Evolutionary conservation across 768 basidiomycete genomes (phyloP).

Genomic region (Amanita polypyramis): DNA sequence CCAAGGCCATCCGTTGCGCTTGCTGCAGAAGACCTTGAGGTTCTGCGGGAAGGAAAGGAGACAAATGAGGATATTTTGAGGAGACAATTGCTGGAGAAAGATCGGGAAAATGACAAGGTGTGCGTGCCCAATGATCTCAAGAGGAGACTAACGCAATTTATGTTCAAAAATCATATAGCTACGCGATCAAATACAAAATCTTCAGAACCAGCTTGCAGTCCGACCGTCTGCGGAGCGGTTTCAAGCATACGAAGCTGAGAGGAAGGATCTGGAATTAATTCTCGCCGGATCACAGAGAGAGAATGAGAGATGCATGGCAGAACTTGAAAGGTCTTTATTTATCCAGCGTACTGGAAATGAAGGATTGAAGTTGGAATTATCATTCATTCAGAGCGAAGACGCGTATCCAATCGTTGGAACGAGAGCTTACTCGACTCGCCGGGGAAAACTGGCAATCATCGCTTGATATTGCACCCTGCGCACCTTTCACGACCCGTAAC

Average conservation of each 20-base stretch:
- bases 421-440: conserved; percentile 55
- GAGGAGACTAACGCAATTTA: too few species aligned
- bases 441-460: conserved; percentile 68
- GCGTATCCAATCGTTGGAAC: conserved; percentile 72
- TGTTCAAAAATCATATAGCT: too few species aligned
- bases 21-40: conserved; percentile 46
- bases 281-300: conserved; percentile 76
- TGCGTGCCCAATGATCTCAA: too few species aligned
- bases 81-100: conserved; percentile 54
- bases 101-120: conserved; percentile 64
- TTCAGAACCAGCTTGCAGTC: conserved; percentile 56
- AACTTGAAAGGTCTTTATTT: conserved; percentile 46
- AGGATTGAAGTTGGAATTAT: background rate
- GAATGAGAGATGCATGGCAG: conserved; percentile 78
- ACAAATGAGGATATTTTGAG: conserved; percentile 51
- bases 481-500: background rate
- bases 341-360: background rate
- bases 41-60: conserved; percentile 50
- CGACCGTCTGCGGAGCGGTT: conserved; percentile 61
- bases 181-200: conserved; percentile 45
- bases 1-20: conserved; percentile 39
- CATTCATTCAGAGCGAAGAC: conserved; percentile 35
- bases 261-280: conserved; percentile 64
- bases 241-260: conserved; percentile 60
- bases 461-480: conserved; percentile 8